Conservation (phyloP, 2,329 filamentous ascomycete genomes). For the Fusarium sarcochroum region DNA sequence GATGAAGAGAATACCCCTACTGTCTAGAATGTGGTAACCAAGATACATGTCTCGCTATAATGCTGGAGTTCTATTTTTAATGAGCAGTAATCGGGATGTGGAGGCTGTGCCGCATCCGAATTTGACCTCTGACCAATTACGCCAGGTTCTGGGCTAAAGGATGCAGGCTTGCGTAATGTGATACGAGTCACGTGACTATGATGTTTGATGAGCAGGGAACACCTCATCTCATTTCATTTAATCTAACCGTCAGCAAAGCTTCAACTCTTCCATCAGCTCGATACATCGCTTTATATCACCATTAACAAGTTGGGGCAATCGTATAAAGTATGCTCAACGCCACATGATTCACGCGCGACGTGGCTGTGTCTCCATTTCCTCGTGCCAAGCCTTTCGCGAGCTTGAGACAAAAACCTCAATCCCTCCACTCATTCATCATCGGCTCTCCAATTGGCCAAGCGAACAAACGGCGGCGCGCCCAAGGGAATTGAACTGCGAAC, state of each 20-base stretch:
- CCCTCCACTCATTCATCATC: not conserved
- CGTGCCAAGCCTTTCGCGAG: not conserved
- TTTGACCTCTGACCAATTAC: too few species aligned
- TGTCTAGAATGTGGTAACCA: constrained; percentile 14
- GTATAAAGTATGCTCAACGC: not conserved
- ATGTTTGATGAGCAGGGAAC: not conserved
- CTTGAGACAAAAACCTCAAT: constrained; percentile 1
- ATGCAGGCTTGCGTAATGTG: constrained; percentile 40
- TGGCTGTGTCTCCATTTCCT: not conserved
- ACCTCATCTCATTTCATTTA: constrained; percentile 19
- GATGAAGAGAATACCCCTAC: constrained; percentile 55
- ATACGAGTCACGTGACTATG: constrained; percentile 24
- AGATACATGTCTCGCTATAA: too few species aligned
- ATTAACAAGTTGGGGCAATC: not conserved
- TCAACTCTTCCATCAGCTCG: not conserved
- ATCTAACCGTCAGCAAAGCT: not conserved
- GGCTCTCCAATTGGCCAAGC: too few species aligned
- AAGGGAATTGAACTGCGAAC: not conserved
- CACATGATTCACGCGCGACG: not conserved
- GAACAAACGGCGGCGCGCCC: not conserved
- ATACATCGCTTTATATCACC: not conserved
- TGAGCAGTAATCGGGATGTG: too few species aligned
- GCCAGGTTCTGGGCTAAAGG: too few species aligned
- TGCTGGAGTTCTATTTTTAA: too few species aligned
- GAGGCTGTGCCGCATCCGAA: not conserved